Base-by-base conservation (phyloP, 169 alveolate genomes). In the Plasmodium sp. region DNA sequence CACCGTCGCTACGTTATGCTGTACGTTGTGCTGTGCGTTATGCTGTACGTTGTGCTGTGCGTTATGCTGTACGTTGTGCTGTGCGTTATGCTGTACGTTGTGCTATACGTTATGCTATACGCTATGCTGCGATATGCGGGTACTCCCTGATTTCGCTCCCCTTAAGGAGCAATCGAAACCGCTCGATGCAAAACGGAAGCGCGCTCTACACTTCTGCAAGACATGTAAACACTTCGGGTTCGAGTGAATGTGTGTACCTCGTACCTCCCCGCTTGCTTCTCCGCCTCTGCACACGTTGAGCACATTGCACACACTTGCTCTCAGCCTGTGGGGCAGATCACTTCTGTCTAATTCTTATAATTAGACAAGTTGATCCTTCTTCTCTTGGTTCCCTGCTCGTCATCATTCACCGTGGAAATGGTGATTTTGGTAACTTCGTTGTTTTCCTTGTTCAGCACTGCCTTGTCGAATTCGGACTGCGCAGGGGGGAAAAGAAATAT, bases 381-480 rank as follows among this genome's bases (percentile, higher is more conserved):
- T 75, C 81, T 86, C 45, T 86, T 86, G 1, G 67, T 10, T 10
- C 51, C 93, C 33, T 86, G 86, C 33, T 86, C 93, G 41, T 86
- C 93, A 36, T 39, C 67, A 12, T 75, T 79, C 2, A 86, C 81
- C 18, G 58, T 45, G 16, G 86, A 86, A 54, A 86, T n/a, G 12
- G 86, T 54, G 0, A 86, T 86, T 56, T 86, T 86, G 14, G 80
- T 86, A 43, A 86, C 93, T 86, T 86, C 86, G 43, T 10, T 39
- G 9, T 48, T 51, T 48, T 85, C 93, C 18, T 86, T 86, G 36
- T 77, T 77, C 43, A 86, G 56, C 33, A 86, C 54, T 3, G 93
- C 84, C 81, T 86, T 86, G 71, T 86, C 93, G 45, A 86, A 86
- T 41, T 86, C 93, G 43, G 93, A 86, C 93, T 86, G 81, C 39